Conservation (phyloP, 2,329 filamentous ascomycete genomes). For the Coleophoma crateriformis region DNA sequence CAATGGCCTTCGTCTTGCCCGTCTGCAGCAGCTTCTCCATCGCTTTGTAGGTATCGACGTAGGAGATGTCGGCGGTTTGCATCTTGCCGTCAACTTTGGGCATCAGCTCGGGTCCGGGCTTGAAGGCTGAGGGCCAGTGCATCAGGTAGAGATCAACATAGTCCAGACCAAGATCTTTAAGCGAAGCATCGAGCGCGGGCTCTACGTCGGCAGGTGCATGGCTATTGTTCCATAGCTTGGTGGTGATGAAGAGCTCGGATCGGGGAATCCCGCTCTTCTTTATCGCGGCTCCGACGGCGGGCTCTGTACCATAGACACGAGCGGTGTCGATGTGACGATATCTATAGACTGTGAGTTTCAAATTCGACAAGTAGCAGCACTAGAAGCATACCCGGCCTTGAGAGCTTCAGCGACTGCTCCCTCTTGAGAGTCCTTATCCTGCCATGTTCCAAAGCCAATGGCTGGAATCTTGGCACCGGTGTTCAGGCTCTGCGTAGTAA, state of each 20-base stretch:
- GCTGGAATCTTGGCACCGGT: slow-evolving; percentile 35
- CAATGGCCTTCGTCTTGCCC: slow-evolving; percentile 50
- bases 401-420: slow-evolving; percentile 40
- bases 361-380: no score
- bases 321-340: slow-evolving; percentile 40
- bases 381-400: slow-evolving; percentile 13
- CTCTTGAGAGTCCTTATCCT: slow-evolving; percentile 36
- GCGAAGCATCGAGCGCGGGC: slow-evolving; percentile 25
- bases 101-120: slow-evolving; percentile 16
- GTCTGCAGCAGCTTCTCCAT: slow-evolving; percentile 49
- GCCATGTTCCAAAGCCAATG: slow-evolving; percentile 36
- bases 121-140: slow-evolving; percentile 31
- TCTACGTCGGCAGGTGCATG: slow-evolving; percentile 29
- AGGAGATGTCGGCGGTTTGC: slow-evolving; percentile 23
- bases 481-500: slow-evolving; percentile 32
- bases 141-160: slow-evolving; percentile 35
- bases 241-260: slow-evolving; percentile 42
- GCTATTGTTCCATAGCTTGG: slow-evolving; percentile 52
- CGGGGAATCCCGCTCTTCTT: slow-evolving; percentile 32
- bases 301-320: slow-evolving; percentile 37
- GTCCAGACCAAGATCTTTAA: slow-evolving; percentile 30
- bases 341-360: neutral
- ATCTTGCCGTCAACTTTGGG: slow-evolving; percentile 20
- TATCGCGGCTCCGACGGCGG: slow-evolving; percentile 36
- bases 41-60: slow-evolving; percentile 48